A percentile compares a stretch with the other conserved stretches of the same genome.
These are phyloP conservation scores for Chaetomium globosum DNA, from an alignment of 2,329 filamentous ascomycete species.

Conservation along the genomic window DNA sequence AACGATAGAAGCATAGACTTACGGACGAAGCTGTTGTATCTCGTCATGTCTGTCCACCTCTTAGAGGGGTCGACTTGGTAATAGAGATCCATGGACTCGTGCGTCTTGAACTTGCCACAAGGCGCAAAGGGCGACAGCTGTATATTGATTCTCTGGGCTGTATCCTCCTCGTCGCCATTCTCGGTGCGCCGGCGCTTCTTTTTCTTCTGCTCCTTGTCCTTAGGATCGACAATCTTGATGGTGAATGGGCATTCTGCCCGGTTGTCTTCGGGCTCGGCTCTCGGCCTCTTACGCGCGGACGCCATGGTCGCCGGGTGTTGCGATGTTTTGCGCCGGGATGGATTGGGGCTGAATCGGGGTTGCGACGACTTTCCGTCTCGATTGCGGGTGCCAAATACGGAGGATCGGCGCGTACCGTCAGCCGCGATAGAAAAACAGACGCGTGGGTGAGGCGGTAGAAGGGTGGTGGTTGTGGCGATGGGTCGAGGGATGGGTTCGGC, in stretches of 20 bases:
- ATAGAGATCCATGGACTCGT: constrained; percentile 58
- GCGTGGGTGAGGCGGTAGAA: neutral
- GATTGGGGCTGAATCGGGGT: neutral
- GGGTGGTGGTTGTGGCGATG: neutral
- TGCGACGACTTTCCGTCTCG: neutral
- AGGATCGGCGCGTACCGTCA: neutral
- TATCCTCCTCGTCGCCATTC: constrained; percentile 50
- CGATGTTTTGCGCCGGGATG: constrained; percentile 29
- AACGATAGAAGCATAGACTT: constrained; percentile 41
- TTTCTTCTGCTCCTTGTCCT: constrained; percentile 52
- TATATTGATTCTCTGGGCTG: constrained; percentile 48
- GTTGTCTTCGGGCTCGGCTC: constrained; percentile 52
- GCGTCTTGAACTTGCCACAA: constrained; percentile 56
- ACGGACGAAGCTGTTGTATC: constrained; percentile 65
- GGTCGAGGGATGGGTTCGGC: constrained; percentile 15
- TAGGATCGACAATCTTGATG: constrained; percentile 51
- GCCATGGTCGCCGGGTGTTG: constrained; percentile 44
- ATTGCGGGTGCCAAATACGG: neutral
- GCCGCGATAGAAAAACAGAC: neutral
- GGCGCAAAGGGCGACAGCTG: constrained; percentile 60
- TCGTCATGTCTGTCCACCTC: constrained; percentile 61
- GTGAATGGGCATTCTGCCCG: constrained; percentile 61
- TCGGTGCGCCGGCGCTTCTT: constrained; percentile 50
- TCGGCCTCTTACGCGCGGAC: constrained; percentile 55
- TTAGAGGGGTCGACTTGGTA: constrained; percentile 57